phyloP scores from a whole-genome alignment of 2,329 filamentous ascomycete genomes.

The Hysterium pulicare region DNA sequence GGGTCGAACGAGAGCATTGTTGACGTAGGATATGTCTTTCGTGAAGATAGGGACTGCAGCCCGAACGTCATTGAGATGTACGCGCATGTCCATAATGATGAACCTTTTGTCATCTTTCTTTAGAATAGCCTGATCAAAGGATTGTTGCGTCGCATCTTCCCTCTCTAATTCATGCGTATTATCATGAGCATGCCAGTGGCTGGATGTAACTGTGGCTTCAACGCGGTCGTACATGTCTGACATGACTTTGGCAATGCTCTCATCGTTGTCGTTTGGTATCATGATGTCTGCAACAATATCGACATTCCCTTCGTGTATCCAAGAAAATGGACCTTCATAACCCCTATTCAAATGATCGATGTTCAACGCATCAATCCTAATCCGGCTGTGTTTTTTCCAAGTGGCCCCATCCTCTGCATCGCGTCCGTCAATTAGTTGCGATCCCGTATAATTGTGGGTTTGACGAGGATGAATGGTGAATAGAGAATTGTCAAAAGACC shows the following conservation, averaged over 20 bases:
- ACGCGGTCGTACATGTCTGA: conserved; percentile 96
- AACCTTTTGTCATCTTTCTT: conserved; percentile 66
- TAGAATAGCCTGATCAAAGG: conserved; percentile 5
- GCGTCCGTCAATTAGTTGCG: conserved; percentile 53
- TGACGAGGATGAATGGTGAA: conserved; percentile 97
- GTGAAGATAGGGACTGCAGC: conserved; percentile 92
- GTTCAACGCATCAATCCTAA: conserved; percentile 87
- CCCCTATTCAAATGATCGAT: conserved; percentile 96
- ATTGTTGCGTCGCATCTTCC: conserved; percentile 7
- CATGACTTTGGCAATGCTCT: conserved; percentile 89
- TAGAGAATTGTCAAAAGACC: conserved; percentile 89
- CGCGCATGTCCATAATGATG: conserved; percentile 88
- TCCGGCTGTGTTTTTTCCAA: conserved; percentile 94
- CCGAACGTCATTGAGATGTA: conserved; percentile 91
- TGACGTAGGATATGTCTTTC: conserved; percentile 87
- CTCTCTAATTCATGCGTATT: conserved; percentile 31
- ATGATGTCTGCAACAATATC: conserved; percentile 96
- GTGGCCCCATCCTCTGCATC: conserved; percentile 63
- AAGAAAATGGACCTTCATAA: conserved; percentile 89
- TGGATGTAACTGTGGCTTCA: conserved; percentile 84
- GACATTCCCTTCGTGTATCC: conserved; percentile 96
- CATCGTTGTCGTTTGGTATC: conserved; percentile 83
- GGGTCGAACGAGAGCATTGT: conserved; percentile 88
- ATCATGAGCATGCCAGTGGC: conserved; percentile 51
- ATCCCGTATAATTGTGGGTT: conserved; percentile 72